These are phyloP conservation scores for Podosphaera leucotricha DNA, from an alignment of 2,329 filamentous ascomycete species.

Conservation along the genomic window DNA sequence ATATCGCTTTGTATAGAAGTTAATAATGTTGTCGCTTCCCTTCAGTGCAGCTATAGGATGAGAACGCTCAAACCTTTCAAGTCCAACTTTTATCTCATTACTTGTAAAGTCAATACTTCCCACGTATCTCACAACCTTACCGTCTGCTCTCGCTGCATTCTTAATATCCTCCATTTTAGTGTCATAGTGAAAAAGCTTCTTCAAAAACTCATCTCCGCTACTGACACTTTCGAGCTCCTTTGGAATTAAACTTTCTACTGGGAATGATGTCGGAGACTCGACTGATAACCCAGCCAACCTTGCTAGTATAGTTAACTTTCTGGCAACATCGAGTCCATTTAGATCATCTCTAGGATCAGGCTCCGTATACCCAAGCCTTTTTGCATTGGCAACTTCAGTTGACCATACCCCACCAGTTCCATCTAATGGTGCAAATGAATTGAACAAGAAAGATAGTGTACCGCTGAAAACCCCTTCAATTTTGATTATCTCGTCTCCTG, in stretches of 20 bases:
- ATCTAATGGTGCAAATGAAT: conserved; percentile 70
- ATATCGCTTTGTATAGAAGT: conserved; percentile 92
- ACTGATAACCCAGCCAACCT: conserved; percentile 63
- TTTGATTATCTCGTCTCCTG: conserved; percentile 71
- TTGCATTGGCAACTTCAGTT: conserved; percentile 74
- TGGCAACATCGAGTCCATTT: conserved; percentile 75
- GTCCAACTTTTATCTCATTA: conserved; percentile 68
- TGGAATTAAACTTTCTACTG: conserved; percentile 82
- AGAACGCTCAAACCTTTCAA: conserved; percentile 70
- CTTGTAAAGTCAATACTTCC: conserved; percentile 73
- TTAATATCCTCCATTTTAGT: conserved; percentile 76
- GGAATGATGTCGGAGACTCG: conserved; percentile 67
- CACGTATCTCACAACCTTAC: conserved; percentile 84
- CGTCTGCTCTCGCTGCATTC: conserved; percentile 58
- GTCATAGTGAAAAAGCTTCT: conserved; percentile 60
- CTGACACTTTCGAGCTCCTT: conserved; percentile 54
- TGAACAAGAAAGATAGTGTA: conserved; percentile 96
- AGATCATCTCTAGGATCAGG: conserved; percentile 70
- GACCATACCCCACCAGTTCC: conserved; percentile 66
- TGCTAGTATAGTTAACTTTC: conserved; percentile 87
- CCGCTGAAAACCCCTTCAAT: conserved; percentile 96
- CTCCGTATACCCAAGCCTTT: conserved; percentile 79
- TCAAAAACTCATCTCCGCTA: conserved; percentile 69
- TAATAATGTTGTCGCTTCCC: conserved; percentile 97
- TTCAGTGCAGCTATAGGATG: conserved; percentile 86